phyloP scores from a whole-genome alignment of 2,329 filamentous ascomycete species.

The Apiospora koreana region DNA sequence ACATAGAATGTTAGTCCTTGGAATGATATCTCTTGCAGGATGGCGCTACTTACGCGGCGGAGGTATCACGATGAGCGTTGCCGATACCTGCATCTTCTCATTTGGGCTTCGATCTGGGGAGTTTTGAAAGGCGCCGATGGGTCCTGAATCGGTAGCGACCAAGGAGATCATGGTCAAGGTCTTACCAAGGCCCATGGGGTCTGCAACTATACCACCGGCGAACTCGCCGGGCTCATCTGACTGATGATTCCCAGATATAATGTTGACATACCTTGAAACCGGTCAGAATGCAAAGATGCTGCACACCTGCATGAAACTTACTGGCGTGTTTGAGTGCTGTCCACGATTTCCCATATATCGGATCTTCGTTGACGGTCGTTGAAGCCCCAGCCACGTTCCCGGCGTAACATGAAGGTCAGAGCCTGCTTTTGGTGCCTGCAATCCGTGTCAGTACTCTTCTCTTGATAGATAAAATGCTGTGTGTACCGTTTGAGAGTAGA shows the following conservation, averaged over 20 bases:
- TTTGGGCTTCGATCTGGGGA: too few relatives aligned
- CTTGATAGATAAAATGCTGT: too few relatives aligned
- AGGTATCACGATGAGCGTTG: not conserved
- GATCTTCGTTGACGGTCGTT: not conserved
- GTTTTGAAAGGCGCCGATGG: not conserved
- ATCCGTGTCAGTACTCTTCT: slow-evolving; percentile 8
- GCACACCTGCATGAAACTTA: not conserved
- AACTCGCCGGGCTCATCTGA: slow-evolving; percentile 19
- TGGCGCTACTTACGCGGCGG: not conserved
- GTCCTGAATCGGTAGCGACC: slow-evolving; percentile 21
- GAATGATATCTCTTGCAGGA: too few relatives aligned
- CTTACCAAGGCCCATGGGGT: slow-evolving; percentile 33
- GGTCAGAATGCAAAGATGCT: not conserved
- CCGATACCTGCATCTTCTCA: not conserved
- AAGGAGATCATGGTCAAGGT: slow-evolving; percentile 27
- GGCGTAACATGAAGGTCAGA: slow-evolving; percentile 26
- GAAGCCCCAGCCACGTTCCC: slow-evolving; percentile 26
- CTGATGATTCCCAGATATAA: slow-evolving; percentile 7
- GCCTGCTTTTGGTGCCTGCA: slow-evolving; percentile 32
- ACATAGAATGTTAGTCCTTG: not conserved
- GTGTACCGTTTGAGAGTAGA: slow-evolving; percentile 15
- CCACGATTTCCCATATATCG: slow-evolving; percentile 22
- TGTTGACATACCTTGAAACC: not conserved
- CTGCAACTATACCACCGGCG: slow-evolving; percentile 28
- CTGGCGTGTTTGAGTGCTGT: slow-evolving; percentile 8